phyloP scores from a whole-genome alignment of 352 stramenopile genomes.

The Thraustochytrium sp. region DNA sequence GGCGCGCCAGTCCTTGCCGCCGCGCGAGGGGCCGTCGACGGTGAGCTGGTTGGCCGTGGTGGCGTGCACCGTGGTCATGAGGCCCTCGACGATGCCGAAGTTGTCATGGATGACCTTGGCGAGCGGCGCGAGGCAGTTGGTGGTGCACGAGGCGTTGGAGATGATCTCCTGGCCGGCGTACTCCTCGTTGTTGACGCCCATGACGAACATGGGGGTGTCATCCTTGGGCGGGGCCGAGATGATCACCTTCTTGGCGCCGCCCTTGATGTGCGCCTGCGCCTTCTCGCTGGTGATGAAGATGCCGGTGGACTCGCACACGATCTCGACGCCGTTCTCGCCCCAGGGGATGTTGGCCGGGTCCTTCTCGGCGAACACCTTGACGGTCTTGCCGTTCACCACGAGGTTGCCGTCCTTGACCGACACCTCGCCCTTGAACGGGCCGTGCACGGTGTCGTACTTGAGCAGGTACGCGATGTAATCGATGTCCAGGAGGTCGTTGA shows the following conservation, averaged over 20 bases:
- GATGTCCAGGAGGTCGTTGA: constrained; percentile 89
- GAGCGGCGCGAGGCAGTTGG: constrained; percentile 95
- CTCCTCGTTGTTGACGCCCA: constrained; percentile 92
- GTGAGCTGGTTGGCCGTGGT: constrained; percentile 95
- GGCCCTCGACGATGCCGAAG: constrained; percentile 94
- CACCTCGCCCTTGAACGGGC: constrained; percentile 72
- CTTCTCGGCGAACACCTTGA: constrained; percentile 87
- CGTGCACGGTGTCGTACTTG: constrained; percentile 82
- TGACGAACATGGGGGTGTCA: constrained; percentile 94
- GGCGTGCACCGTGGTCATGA: constrained; percentile 98
- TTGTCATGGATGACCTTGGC: constrained; percentile 98
- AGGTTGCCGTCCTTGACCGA: constrained; percentile 76
- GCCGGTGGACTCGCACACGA: constrained; percentile 86
- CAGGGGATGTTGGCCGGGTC: constrained; percentile 89
- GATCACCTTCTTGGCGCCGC: constrained; percentile 91
- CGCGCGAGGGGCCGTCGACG: constrained; percentile 87
- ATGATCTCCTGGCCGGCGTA: constrained; percentile 94
- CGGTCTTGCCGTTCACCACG: constrained; percentile 82
- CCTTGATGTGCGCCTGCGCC: constrained; percentile 81
- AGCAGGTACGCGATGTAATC: constrained; percentile 96
- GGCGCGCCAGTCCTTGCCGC: constrained; percentile 91
- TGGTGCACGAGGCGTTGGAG: constrained; percentile 97
- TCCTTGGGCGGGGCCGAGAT: constrained; percentile 95
- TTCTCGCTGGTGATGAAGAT: constrained; percentile 79
- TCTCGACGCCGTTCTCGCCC: constrained; percentile 78